Percentiles rank a stretch among this genome's conserved stretches.
phyloP scores from a whole-genome alignment of 495 filamentous ascomycete genomes.

The Tetracladium marchalianum region DNA sequence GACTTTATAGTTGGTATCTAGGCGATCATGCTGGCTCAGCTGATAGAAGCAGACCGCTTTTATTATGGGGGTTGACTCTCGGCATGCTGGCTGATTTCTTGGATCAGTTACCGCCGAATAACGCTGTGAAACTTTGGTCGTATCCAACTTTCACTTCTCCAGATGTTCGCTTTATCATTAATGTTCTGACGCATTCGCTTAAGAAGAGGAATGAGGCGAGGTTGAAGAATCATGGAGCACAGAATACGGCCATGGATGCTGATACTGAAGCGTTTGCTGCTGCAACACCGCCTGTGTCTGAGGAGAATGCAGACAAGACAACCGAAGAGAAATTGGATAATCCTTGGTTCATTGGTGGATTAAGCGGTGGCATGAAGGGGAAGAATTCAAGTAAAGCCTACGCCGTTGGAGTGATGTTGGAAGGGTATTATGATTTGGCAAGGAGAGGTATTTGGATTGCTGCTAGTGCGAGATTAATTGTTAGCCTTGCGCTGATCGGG shows the following conservation, averaged over 20 bases:
- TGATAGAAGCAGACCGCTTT: constrained; percentile 36
- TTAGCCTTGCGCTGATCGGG: constrained; percentile 12
- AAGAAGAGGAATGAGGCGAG: constrained; percentile 45
- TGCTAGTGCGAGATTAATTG: constrained; percentile 26
- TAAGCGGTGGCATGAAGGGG: constrained; percentile 11
- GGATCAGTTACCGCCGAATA: constrained; percentile 56
- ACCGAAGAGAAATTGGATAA: not conserved
- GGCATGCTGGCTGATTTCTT: constrained; percentile 65
- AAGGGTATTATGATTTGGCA: constrained; percentile 60
- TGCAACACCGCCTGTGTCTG: not conserved
- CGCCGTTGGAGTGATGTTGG: constrained; percentile 53
- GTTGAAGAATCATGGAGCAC: constrained; percentile 26
- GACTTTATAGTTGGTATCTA: constrained; percentile 12
- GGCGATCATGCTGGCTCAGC: constrained; percentile 24
- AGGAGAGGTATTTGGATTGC: constrained; percentile 48
- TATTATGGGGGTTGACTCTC: constrained; percentile 70
- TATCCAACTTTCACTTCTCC: constrained; percentile 65
- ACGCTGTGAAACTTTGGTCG: constrained; percentile 51
- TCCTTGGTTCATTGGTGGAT: constrained; percentile 10
- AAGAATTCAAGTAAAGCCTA: constrained; percentile 12
- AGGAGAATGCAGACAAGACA: no score
- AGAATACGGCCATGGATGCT: constrained; percentile 30
- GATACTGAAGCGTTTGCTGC: constrained; percentile 31
- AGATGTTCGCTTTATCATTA: constrained; percentile 52
- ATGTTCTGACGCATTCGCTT: constrained; percentile 49